Evolutionary conservation across 2,329 filamentous ascomycete genomes (phyloP).

Genomic region (Cadophora sp.): DNA sequence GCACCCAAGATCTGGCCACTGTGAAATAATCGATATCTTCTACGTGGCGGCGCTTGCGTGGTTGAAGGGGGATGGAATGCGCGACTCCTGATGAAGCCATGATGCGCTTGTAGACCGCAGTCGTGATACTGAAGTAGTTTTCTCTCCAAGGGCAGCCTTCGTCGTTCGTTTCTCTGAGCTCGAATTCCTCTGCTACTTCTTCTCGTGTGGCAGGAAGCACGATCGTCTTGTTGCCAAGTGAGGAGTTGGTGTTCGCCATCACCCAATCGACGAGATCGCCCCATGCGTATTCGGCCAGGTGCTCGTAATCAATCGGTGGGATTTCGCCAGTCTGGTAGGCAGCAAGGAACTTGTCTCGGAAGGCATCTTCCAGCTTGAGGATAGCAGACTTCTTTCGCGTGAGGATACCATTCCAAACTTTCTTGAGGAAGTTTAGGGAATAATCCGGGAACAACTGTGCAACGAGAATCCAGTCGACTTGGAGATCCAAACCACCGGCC

Average conservation of each 20-base stretch:
- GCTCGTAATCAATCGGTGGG: constrained; percentile 66
- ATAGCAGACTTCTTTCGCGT: constrained; percentile 57
- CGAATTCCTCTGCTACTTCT: constrained; percentile 53
- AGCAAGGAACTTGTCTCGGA: constrained; percentile 68
- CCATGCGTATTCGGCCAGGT: constrained; percentile 74
- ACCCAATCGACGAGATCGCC: constrained; percentile 70
- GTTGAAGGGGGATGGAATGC: constrained; percentile 45
- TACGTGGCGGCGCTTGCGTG: not conserved
- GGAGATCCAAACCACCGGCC: constrained; percentile 64
- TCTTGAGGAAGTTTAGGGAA: constrained; percentile 58
- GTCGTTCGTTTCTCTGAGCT: constrained; percentile 35
- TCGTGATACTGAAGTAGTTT: constrained; percentile 59
- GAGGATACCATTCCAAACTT: constrained; percentile 61
- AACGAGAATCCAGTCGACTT: constrained; percentile 67
- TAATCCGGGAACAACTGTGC: constrained; percentile 61
- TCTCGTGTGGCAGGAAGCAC: constrained; percentile 56
- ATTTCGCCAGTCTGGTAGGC: constrained; percentile 71
- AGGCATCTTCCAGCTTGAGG: constrained; percentile 63
- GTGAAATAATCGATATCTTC: constrained; percentile 46
- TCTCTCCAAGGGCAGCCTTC: constrained; percentile 57
- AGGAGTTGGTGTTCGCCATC: constrained; percentile 49
- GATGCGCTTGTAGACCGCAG: constrained; percentile 51
- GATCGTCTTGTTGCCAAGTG: constrained; percentile 51
- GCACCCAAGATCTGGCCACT: constrained; percentile 64
- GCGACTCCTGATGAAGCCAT: constrained; percentile 52